Conservation (phyloP, 2,329 filamentous ascomycete genomes). For the Calonectria pauciramosa region DNA sequence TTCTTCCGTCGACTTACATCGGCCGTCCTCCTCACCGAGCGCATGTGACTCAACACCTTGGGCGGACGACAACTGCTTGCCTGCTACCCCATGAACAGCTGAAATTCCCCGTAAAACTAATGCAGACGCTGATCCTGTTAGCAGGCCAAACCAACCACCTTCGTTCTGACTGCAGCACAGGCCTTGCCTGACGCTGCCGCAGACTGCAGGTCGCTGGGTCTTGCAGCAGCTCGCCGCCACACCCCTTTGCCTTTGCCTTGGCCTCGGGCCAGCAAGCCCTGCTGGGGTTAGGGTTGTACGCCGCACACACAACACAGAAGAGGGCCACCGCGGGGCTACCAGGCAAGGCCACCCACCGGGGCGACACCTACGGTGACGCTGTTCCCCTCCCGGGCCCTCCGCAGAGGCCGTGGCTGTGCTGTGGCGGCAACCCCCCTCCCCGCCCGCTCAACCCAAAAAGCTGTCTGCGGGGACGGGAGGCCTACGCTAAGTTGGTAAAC, state of each 20-base stretch:
- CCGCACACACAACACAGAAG: background rate
- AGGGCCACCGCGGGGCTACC: background rate
- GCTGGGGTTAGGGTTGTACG: slow-evolving; percentile 10
- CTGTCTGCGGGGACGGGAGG: slow-evolving; percentile 27
- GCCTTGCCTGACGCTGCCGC: slow-evolving; percentile 4
- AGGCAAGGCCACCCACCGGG: background rate
- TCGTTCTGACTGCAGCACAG: slow-evolving; percentile 30
- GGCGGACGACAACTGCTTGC: background rate
- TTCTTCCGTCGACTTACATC: slow-evolving; percentile 15
- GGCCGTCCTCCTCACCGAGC: background rate
- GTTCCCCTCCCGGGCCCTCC: background rate
- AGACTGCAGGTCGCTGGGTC: slow-evolving; percentile 4
- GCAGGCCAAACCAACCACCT: slow-evolving; percentile 13
- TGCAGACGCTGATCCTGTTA: slow-evolving; percentile 34
- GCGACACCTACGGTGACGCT: background rate
- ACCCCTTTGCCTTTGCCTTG: background rate
- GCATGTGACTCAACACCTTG: slow-evolving; percentile 28
- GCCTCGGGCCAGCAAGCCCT: background rate
- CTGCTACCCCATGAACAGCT: slow-evolving; percentile 43
- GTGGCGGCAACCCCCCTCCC: slow-evolving; percentile 20
- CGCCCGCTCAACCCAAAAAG: background rate
- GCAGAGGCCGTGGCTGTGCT: slow-evolving; percentile 31
- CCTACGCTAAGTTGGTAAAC: slow-evolving; percentile 30
- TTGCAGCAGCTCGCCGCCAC: background rate
- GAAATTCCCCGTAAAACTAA: slow-evolving; percentile 39